These are phyloP conservation scores for Neofusicoccum kwambonambiense DNA, from an alignment of 2,329 filamentous ascomycete species.

Conservation along the genomic window DNA sequence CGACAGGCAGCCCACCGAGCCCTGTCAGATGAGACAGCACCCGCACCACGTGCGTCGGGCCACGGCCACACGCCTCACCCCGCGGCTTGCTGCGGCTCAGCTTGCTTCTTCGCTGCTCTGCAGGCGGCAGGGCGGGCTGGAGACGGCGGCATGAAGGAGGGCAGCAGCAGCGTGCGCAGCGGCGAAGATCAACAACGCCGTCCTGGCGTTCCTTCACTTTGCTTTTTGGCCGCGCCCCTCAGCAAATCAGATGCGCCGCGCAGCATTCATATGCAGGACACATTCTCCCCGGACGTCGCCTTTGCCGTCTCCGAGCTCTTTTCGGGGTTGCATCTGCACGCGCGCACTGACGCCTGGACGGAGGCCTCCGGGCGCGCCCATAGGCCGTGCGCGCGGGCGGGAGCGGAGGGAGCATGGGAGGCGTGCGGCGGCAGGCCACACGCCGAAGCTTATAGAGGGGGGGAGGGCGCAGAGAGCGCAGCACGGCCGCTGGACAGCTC, in stretches of 20 bases:
- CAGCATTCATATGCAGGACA: background rate
- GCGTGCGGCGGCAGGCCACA: background rate
- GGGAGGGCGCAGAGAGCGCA: background rate
- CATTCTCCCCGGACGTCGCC: background rate
- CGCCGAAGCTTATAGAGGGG: background rate
- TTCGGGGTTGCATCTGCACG: background rate
- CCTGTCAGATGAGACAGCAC: background rate
- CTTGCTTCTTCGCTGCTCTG: background rate
- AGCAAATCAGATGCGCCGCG: background rate
- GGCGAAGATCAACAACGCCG: slow-evolving; percentile 3
- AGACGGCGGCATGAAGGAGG: background rate
- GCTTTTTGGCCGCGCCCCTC: background rate
- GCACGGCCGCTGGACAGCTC: background rate
- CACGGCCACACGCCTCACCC: background rate
- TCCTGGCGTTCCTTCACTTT: background rate
- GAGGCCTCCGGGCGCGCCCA: background rate
- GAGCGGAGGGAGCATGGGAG: background rate
- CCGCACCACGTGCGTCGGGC: background rate
- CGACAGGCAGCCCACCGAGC: background rate
- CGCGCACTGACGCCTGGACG: background rate
- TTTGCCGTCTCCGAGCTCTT: background rate
- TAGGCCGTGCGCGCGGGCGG: background rate
- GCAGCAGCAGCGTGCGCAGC: background rate
- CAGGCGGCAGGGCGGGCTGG: background rate
- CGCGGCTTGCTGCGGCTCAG: background rate